phyloP scores from a whole-genome alignment of 176 grass and related monocot genomes.

The Tuctoria greenei region DNA sequence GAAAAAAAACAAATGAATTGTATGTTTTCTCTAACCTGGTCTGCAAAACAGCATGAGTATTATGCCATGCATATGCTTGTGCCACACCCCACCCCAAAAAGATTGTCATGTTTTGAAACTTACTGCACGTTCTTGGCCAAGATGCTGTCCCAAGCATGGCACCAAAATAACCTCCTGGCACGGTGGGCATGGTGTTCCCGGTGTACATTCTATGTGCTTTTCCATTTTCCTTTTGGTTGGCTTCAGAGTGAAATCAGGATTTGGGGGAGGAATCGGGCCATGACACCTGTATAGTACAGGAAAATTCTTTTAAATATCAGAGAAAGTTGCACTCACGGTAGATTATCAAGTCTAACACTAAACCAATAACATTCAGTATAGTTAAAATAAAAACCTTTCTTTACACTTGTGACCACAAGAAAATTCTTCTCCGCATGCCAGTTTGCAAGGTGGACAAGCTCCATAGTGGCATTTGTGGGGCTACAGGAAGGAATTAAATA shows the following conservation, averaged over 20 bases:
- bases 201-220: constrained; percentile 59
- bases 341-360: neutral
- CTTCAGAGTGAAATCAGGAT: constrained; percentile 84
- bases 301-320: constrained; percentile 6
- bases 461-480: constrained; percentile 98
- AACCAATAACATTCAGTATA: constrained; percentile 15
- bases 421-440: constrained; percentile 70
- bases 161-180: constrained; percentile 85
- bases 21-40: constrained; percentile 12
- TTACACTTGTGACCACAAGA: constrained; percentile 92
- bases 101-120: constrained; percentile 8
- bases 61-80: neutral
- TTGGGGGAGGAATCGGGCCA: constrained; percentile 84
- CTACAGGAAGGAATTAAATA: constrained; percentile 48
- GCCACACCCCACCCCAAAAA: constrained; percentile 12
- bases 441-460: constrained; percentile 89
- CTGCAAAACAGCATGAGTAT: neutral
- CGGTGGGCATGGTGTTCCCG: constrained; percentile 75
- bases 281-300: constrained; percentile 58
- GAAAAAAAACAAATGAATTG: constrained; percentile 33
- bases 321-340: constrained; percentile 3
- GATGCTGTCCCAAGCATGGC: constrained; percentile 81
- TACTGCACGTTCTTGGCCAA: constrained; percentile 87
- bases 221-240: constrained; percentile 72
- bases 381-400: constrained; percentile 61